These are phyloP conservation scores for Rosa rugosa DNA, from an alignment of 306 rosid genomes.

Conservation along the genomic window DNA sequence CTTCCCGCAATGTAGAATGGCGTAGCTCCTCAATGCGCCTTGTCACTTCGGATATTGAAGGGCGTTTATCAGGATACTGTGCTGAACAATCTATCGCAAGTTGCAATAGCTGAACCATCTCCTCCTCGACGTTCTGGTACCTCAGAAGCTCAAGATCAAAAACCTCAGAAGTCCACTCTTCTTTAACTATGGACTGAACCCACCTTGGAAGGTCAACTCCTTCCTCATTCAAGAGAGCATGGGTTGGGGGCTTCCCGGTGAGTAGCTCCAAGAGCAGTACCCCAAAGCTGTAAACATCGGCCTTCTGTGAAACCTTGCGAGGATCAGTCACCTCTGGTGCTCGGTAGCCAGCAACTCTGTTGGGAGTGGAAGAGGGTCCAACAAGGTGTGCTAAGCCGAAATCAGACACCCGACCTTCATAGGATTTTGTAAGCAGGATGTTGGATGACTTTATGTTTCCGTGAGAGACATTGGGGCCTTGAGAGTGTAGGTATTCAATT, in stretches of 20 bases:
- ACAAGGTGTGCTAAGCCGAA: constrained; percentile 54
- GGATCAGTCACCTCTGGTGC: constrained; percentile 62
- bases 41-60: constrained; percentile 39
- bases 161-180: constrained; percentile 57
- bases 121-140: constrained; percentile 50
- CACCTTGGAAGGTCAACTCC: constrained; percentile 57
- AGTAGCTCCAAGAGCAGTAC: constrained; percentile 51
- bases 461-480: constrained; percentile 43
- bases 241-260: constrained; percentile 53
- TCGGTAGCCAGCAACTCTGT: constrained; percentile 47
- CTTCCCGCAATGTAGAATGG: constrained; percentile 31
- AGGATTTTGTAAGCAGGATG: constrained; percentile 45
- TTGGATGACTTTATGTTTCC: constrained; percentile 56
- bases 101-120: constrained; percentile 56
- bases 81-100: constrained; percentile 55
- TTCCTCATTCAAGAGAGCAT: constrained; percentile 48
- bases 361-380: constrained; percentile 48
- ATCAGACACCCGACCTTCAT: constrained; percentile 50
- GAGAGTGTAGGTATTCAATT: constrained; percentile 45
- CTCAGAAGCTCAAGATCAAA: constrained; percentile 53
- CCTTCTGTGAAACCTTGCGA: constrained; percentile 52
- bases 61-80: constrained; percentile 52
- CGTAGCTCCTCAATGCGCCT: constrained; percentile 47
- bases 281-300: constrained; percentile 54
- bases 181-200: constrained; percentile 54